Evolutionary conservation across 202 grass and related monocot genomes (phyloP).

Genomic region (Sporobolus alterniflorus): DNA sequence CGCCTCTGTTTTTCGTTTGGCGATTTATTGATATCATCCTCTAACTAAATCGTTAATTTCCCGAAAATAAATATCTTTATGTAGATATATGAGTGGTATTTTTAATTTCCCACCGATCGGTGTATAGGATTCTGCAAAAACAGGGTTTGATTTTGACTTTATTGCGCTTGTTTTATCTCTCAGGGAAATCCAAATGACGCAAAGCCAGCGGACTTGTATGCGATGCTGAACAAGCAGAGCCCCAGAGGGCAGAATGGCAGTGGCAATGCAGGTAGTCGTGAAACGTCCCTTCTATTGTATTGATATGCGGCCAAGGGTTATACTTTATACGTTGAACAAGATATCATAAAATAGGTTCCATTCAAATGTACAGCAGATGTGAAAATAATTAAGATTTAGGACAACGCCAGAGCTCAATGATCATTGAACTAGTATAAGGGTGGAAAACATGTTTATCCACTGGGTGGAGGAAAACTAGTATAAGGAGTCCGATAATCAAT

Average conservation of each 20-base stretch:
- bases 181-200: slow-evolving; percentile 68
- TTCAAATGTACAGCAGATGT: neutral
- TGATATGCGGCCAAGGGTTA: neutral
- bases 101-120: neutral
- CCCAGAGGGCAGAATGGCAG: slow-evolving; percentile 51
- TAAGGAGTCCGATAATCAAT: neutral
- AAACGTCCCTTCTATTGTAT: neutral
- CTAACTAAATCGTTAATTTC: neutral
- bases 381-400: neutral
- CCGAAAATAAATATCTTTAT: neutral
- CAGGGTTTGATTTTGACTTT: neutral
- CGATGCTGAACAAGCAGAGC: slow-evolving; percentile 63
- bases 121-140: neutral
- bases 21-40: neutral
- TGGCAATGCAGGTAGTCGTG: slow-evolving; percentile 51
- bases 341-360: neutral
- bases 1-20: neutral
- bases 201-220: slow-evolving; percentile 50
- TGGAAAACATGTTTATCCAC: too few species aligned
- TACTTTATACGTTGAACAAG: neutral
- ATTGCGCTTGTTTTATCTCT: neutral
- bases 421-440: neutral
- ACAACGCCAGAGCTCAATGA: neutral
- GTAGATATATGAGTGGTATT: neutral
- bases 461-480: too few species aligned